phyloP scores from a whole-genome alignment of 192 early-diverging fungal species.

The Linnemannia hyalina region DNA sequence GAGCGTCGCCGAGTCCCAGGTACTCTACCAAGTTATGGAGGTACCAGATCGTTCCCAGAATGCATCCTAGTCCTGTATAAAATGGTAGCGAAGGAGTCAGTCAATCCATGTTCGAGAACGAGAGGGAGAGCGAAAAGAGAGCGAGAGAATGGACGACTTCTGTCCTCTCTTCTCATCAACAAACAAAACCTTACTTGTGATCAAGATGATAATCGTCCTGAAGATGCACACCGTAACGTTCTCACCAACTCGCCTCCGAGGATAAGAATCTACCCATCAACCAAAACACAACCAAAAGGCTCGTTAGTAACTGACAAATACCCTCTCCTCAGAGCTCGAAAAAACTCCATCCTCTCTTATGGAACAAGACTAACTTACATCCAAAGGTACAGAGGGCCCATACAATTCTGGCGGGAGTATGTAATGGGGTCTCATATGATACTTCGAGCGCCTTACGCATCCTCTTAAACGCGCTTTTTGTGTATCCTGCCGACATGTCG shows the following conservation, averaged over 20 bases:
- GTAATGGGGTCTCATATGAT: neutral
- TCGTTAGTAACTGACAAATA: too few species aligned
- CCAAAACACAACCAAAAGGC: neutral
- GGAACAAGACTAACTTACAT: constrained; percentile 5
- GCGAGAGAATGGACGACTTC: neutral
- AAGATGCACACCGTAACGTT: constrained; percentile 27
- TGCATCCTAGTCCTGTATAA: constrained; percentile 18
- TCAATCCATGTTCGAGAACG: neutral
- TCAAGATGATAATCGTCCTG: constrained; percentile 11
- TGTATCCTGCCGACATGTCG: neutral
- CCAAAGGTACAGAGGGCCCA: constrained; percentile 37
- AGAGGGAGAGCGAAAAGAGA: neutral
- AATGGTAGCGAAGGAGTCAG: neutral
- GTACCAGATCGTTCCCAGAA: constrained; percentile 40
- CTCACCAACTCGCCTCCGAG: constrained; percentile 29
- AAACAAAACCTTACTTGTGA: constrained; percentile 22
- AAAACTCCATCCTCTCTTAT: neutral
- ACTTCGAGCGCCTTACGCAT: neutral
- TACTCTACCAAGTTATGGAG: constrained; percentile 18
- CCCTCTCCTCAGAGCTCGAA: neutral
- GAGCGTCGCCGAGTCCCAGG: neutral
- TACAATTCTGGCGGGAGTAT: neutral
- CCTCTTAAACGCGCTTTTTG: neutral
- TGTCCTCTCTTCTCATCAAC: neutral
- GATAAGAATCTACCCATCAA: constrained; percentile 21